Conservation (phyloP, 2,329 filamentous ascomycete species). For the Exophiala spinifera region DNA sequence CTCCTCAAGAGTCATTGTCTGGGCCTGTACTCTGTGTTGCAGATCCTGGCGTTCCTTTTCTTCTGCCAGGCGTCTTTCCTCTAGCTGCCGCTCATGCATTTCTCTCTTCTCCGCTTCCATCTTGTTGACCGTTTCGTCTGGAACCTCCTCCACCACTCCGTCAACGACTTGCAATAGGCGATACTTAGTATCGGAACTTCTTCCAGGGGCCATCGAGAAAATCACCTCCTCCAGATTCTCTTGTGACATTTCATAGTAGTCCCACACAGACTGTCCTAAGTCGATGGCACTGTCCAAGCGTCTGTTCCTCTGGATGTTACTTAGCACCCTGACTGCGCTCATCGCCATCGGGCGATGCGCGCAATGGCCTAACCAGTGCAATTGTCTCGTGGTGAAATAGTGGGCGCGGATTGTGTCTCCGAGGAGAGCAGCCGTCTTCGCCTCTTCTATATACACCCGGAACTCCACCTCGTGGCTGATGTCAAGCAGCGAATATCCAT, state of each 20-base stretch:
- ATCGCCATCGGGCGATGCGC: neutral
- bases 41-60: neutral
- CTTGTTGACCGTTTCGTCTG: neutral
- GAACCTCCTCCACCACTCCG: conserved; percentile 5
- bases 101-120: neutral
- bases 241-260: conserved; percentile 6
- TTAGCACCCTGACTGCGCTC: neutral
- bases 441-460: neutral
- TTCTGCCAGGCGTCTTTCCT: neutral
- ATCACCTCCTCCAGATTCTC: conserved; percentile 10
- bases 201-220: conserved; percentile 11
- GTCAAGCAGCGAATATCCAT: conserved; percentile 2
- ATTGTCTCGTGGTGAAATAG: neutral
- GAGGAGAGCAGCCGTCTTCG: neutral
- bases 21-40: neutral
- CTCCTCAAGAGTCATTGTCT: neutral
- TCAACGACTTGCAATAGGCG: conserved; percentile 7
- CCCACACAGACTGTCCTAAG: neutral
- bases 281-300: neutral
- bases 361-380: neutral
- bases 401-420: conserved; percentile 3
- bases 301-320: neutral
- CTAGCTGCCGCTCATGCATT: neutral
- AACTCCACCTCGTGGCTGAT: neutral
- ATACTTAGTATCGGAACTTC: conserved; percentile 2